Percentiles rank a stretch among this genome's conserved stretches.
phyloP scores from a whole-genome alignment of 768 basidiomycete genomes.

The Lanmaoa rubissima region DNA sequence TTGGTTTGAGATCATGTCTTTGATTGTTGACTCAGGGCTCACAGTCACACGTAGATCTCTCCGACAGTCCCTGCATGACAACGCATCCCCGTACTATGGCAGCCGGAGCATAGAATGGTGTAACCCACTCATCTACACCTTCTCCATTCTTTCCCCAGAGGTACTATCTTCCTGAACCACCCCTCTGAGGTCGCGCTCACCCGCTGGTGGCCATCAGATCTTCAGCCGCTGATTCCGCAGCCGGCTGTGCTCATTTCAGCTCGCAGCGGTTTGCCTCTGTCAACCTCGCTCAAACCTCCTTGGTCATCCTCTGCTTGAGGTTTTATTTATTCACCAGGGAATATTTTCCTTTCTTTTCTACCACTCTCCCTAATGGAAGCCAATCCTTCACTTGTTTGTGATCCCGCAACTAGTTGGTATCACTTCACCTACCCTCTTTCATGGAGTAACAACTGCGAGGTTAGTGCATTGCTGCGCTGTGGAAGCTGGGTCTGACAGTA shows the following conservation, averaged over 20 bases:
- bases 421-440: slow-evolving; percentile 31
- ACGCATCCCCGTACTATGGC: neutral
- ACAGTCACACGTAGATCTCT: neutral
- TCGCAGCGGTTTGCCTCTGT: neutral
- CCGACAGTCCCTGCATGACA: slow-evolving; percentile 7
- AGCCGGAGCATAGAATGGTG: neutral
- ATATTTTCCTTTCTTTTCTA: slow-evolving; percentile 12
- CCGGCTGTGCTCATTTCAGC: neutral
- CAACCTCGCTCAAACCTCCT: neutral
- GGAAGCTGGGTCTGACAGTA: slow-evolving; percentile 7
- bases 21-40: neutral
- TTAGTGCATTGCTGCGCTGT: slow-evolving; percentile 29
- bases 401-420: slow-evolving; percentile 16
- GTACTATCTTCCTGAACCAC: neutral
- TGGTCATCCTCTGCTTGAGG: slow-evolving; percentile 4
- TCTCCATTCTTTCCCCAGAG: neutral
- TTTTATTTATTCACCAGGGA: slow-evolving; percentile 9
- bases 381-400: slow-evolving; percentile 13
- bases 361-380: slow-evolving; percentile 20
- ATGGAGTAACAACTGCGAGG: slow-evolving; percentile 43
- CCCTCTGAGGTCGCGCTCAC: neutral
- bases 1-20: slow-evolving; percentile 1
- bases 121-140: neutral
- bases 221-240: slow-evolving; percentile 8
- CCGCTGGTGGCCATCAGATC: slow-evolving; percentile 9